Conservation (phyloP, 2,329 filamentous ascomycete genomes). For the Trichoderma pleuroti region DNA sequence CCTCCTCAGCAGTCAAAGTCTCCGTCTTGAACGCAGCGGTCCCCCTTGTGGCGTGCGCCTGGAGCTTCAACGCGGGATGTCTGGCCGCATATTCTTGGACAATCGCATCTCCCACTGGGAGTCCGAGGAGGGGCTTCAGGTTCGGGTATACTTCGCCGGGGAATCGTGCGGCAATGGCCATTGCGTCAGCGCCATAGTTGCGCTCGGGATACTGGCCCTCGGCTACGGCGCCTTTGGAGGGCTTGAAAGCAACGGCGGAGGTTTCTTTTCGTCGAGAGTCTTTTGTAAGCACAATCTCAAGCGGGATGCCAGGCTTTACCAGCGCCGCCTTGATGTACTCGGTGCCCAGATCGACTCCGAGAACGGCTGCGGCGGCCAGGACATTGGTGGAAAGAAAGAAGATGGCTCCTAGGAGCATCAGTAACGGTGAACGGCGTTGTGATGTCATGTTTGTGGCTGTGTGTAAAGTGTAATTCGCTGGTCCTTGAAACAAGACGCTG, state of each 20-base stretch:
- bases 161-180: slow-evolving; percentile 81
- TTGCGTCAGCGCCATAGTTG: slow-evolving; percentile 85
- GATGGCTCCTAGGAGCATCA: slow-evolving; percentile 38
- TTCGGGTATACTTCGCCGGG: slow-evolving; percentile 94
- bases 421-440: slow-evolving; percentile 35
- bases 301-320: slow-evolving; percentile 93
- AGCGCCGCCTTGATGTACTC: slow-evolving; percentile 95
- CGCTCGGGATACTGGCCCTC: slow-evolving; percentile 76
- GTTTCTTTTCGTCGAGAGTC: slow-evolving; percentile 95
- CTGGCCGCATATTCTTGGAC: slow-evolving; percentile 68
- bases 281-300: slow-evolving; percentile 96
- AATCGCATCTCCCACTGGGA: slow-evolving; percentile 57
- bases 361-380: slow-evolving; percentile 64
- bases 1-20: slow-evolving; percentile 58
- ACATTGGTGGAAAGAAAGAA: slow-evolving; percentile 43
- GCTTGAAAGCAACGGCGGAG: slow-evolving; percentile 91
- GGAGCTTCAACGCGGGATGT: slow-evolving; percentile 74
- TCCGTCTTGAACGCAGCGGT: slow-evolving; percentile 82
- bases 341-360: slow-evolving; percentile 91
- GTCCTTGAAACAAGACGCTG: neutral
- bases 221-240: slow-evolving; percentile 60
- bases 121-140: slow-evolving; percentile 83
- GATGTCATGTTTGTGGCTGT: slow-evolving; percentile 34
- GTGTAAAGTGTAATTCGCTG: slow-evolving; percentile 20
- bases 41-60: slow-evolving; percentile 55